Percentiles rank a stretch among this genome's conserved stretches.
Conservation (phyloP, 2,329 filamentous ascomycete species). For the Cordyceps tenuipes region DNA sequence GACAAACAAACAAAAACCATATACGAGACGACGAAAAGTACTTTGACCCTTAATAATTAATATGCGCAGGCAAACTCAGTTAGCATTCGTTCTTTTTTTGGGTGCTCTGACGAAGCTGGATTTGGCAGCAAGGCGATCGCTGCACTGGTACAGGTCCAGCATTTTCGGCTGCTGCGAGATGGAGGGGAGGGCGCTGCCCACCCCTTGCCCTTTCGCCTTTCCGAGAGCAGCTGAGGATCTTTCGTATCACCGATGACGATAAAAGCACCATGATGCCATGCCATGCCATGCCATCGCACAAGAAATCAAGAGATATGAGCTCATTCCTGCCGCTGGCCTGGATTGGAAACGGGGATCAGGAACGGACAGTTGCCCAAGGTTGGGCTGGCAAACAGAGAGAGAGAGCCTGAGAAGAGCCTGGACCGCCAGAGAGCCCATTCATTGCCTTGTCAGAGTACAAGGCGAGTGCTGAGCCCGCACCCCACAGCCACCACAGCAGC, state of each 20-base stretch:
- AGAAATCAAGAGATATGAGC: not conserved
- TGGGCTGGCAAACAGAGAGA: not conserved
- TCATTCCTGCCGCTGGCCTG: not conserved
- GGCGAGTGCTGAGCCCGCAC: conserved; percentile 4
- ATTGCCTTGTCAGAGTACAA: conserved; percentile 7
- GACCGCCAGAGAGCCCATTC: not conserved
- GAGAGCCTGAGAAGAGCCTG: conserved; percentile 11
- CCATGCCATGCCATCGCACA: not conserved
- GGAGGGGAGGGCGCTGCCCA: too few relatives aligned
- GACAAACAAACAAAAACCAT: not conserved
- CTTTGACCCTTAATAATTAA: not conserved
- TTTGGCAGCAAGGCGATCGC: not conserved
- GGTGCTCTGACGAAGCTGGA: not conserved
- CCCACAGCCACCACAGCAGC: not conserved
- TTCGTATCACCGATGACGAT: not conserved
- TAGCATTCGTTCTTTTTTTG: not conserved
- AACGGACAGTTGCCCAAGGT: not conserved
- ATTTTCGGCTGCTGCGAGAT: too few relatives aligned
- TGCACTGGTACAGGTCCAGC: not conserved
- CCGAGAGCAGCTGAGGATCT: not conserved
- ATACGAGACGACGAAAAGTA: not conserved
- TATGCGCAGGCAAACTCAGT: not conserved
- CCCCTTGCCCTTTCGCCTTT: not conserved
- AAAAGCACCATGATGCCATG: not conserved
- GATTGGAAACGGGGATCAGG: not conserved